Evolutionary conservation across 73 alveolate genomes (phyloP).

Genomic region (Blepharisma stoltei): DNA sequence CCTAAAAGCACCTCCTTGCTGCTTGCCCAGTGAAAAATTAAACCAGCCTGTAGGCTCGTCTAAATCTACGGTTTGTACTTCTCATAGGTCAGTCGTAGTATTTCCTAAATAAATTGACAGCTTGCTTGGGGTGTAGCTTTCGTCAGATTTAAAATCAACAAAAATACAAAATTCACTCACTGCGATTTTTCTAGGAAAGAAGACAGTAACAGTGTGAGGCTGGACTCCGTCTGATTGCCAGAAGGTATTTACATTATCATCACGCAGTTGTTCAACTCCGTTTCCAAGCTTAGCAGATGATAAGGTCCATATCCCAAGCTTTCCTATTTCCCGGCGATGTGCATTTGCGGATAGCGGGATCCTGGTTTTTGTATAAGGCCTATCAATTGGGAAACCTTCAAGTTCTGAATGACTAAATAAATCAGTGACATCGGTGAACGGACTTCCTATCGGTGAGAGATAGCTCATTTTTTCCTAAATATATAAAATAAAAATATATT

Average conservation of each 20-base stretch:
- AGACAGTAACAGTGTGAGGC: conserved; percentile 95
- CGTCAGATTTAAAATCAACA: conserved; percentile 97
- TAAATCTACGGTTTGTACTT: conserved; percentile 87
- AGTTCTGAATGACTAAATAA: conserved; percentile 12
- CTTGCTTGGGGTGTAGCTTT: conserved; percentile 95
- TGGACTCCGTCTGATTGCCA: conserved; percentile 98
- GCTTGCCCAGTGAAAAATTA: conserved; percentile 68
- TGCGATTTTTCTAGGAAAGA: conserved; percentile 88
- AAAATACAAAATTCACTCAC: conserved; percentile 88
- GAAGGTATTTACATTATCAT: conserved; percentile 88
- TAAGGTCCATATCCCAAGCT: conserved; percentile 96
- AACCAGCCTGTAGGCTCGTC: conserved; percentile 98
- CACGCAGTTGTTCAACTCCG: conserved; percentile 97
- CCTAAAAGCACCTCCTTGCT: not conserved
- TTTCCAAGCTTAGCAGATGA: conserved; percentile 96
- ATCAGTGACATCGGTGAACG: conserved; percentile 6
- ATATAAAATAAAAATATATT: too few species aligned
- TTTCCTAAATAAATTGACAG: conserved; percentile 92
- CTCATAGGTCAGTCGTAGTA: conserved; percentile 89
- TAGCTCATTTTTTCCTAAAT: not conserved
- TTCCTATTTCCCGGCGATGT: conserved; percentile 91
- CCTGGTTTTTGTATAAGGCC: conserved; percentile 29
- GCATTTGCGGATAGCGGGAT: conserved; percentile 65
- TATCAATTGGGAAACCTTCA: conserved; percentile 29
- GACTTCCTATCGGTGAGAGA: not conserved